Base-by-base conservation (phyloP, 2,329 filamentous ascomycete genomes). In the Fusarium veterinarium region DNA sequence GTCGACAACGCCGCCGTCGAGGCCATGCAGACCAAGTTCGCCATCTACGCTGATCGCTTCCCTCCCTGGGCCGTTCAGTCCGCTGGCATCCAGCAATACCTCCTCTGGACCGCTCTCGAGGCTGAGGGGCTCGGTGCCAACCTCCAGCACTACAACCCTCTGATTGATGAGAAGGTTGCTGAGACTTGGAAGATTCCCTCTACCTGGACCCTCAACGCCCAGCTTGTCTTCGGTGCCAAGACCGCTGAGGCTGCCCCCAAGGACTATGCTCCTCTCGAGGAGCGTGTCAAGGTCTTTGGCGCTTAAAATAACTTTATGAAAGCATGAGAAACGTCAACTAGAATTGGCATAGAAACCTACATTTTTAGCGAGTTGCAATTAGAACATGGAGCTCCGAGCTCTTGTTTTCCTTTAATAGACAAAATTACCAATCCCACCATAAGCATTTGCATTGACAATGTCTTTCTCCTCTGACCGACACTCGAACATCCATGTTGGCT, bases 71-170 rank as follows among this genome's bases (percentile, higher is more conserved):
- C 91, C 64, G 85, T 88, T 72, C 94, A 97, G 84, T 91, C 91
- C 71, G 89, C 88, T 80, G 95, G 89, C 82, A 97, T 97, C 90
- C 79, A 84, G 81, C 93, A 97, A 86, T 92, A 89, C 83, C 86
- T 90, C 73, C 81, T 94, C 75, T 97, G 95, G 95, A 91, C 91
- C 23, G 93, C 91, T 8, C 90, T 97, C 64, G 93, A 95, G 84
- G 87, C 91, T 68, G 94, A 96, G 81, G 94, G 95, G 35, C 89
- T 97, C 63, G 94, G 94, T 74, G 93, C 92, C 80, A 97, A 95
- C 87, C 88, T 97, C 59, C 95, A 97, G 87, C 95, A 97, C 86
- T 97, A 97, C 87, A 96, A 94, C 88, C 94, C 94, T 25, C 83
- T 97, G 65, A 90, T 97, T 76, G 92, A 97, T 83, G 86, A 87